These are phyloP conservation scores for Botrytis medusae DNA, from an alignment of 2,329 filamentous ascomycete species.

Conservation along the genomic window DNA sequence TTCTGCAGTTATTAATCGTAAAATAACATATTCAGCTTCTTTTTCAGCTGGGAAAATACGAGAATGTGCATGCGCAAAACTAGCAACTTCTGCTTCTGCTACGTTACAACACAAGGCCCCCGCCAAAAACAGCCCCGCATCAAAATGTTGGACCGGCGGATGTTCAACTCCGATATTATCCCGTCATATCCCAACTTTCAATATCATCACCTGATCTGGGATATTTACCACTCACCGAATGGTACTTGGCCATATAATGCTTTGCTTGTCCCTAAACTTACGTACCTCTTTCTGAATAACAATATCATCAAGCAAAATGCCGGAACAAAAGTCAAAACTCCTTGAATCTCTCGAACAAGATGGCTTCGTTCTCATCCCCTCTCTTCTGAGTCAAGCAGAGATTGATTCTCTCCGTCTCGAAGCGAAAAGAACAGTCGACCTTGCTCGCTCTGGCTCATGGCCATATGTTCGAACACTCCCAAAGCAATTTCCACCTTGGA, in stretches of 20 bases:
- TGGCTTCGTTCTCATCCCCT: constrained; percentile 74
- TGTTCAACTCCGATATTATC: constrained; percentile 3
- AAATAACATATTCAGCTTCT: not conserved
- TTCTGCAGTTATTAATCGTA: not conserved
- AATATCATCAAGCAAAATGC: constrained; percentile 20
- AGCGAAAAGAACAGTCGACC: constrained; percentile 54
- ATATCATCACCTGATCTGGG: constrained; percentile 12
- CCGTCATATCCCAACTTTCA: constrained; percentile 3
- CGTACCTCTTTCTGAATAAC: too few relatives aligned
- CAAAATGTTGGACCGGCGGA: not conserved
- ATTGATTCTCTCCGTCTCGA: constrained; percentile 61
- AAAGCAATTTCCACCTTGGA: constrained; percentile 91
- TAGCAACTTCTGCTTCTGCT: not conserved
- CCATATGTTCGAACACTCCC: constrained; percentile 79
- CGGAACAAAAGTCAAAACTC: constrained; percentile 29
- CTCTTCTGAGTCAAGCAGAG: constrained; percentile 56
- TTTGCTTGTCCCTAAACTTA: not conserved
- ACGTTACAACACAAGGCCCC: constrained; percentile 9
- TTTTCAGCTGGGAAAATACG: not conserved
- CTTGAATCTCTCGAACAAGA: constrained; percentile 57
- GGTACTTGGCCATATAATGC: not conserved
- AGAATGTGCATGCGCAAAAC: not conserved
- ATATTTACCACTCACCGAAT: not conserved
- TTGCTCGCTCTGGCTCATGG: constrained; percentile 72
- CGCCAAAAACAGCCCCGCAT: constrained; percentile 13